Evolutionary conservation across 306 rosid species (phyloP).

Genomic region (Betula pendula): DNA sequence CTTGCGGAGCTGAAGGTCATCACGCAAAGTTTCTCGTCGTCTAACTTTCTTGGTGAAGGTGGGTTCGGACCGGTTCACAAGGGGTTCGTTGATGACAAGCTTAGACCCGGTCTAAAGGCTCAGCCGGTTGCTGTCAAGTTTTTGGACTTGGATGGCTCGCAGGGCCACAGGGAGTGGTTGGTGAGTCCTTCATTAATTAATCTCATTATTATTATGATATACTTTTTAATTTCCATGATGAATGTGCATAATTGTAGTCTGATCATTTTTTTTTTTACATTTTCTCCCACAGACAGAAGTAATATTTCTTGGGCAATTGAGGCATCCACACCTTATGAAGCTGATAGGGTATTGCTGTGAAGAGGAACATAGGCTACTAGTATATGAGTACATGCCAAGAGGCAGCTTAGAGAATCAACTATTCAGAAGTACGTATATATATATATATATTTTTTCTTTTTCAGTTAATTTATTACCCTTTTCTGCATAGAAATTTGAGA

Average conservation of each 20-base stretch:
- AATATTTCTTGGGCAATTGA: conserved; percentile 83
- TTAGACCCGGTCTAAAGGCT: conserved; percentile 68
- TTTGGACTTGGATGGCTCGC: conserved; percentile 80
- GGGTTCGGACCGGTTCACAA: conserved; percentile 98
- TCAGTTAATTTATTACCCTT: not conserved
- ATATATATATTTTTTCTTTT: conserved; percentile 19
- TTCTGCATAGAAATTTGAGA: not conserved
- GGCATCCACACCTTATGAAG: conserved; percentile 83
- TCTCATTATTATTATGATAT: not conserved
- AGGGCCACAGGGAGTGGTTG: conserved; percentile 99
- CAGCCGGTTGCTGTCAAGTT: conserved; percentile 95
- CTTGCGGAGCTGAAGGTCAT: conserved; percentile 80
- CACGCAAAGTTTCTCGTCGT: conserved; percentile 67
- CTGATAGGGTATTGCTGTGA: conserved; percentile 92
- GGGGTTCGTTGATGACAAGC: conserved; percentile 89
- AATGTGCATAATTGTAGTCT: conserved; percentile 17
- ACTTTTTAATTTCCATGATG: not conserved
- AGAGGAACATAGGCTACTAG: conserved; percentile 85
- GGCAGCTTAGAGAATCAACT: conserved; percentile 96
- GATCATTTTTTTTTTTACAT: not conserved
- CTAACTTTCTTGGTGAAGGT: conserved; percentile 86
- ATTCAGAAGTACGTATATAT: conserved; percentile 94
- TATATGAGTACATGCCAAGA: conserved; percentile 85
- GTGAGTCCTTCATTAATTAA: conserved; percentile 40
- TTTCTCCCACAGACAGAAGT: conserved; percentile 72